These are phyloP conservation scores for Telopea speciosissima DNA, from an alignment of 177 flowering plant genomes.

Conservation along the genomic window DNA sequence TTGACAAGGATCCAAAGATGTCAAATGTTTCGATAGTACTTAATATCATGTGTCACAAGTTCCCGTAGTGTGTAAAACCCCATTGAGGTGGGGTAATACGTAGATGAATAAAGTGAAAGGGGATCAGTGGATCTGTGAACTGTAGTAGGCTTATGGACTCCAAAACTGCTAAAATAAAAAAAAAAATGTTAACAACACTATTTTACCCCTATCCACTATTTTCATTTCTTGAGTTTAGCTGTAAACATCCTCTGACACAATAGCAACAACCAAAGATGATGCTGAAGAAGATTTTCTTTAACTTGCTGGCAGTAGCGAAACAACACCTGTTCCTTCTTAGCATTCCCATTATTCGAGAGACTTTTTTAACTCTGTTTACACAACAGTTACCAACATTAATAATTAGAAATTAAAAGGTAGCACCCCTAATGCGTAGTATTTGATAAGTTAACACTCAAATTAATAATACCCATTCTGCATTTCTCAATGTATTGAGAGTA, in stretches of 20 bases:
- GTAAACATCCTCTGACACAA: slow-evolving; percentile 34
- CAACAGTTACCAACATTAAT: slow-evolving; percentile 2
- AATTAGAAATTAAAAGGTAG: too few relatives aligned
- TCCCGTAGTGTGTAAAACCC: too few relatives aligned
- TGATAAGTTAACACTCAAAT: not conserved
- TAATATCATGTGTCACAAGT: too few relatives aligned
- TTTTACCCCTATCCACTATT: slow-evolving; percentile 39
- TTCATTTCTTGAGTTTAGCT: slow-evolving; percentile 46
- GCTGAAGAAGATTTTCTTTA: slow-evolving; percentile 46
- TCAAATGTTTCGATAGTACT: too few relatives aligned
- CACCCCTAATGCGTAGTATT: not conserved
- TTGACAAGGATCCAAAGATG: too few relatives aligned
- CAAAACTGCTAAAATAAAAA: too few relatives aligned
- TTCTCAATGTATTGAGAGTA: slow-evolving; percentile 72
- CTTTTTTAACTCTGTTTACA: not conserved
- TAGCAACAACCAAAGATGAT: slow-evolving; percentile 31
- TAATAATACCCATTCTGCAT: slow-evolving; percentile 59
- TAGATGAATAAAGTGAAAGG: too few relatives aligned
- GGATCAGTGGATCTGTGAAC: too few relatives aligned
- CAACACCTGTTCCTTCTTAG: slow-evolving; percentile 10
- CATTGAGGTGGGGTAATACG: too few relatives aligned
- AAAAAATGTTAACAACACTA: too few relatives aligned
- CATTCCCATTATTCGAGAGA: not conserved
- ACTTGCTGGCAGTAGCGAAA: slow-evolving; percentile 24
- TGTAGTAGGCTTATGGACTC: too few relatives aligned